Evolutionary conservation across 2,329 filamentous ascomycete genomes (phyloP).

Genomic region (Didymella pomorum): DNA sequence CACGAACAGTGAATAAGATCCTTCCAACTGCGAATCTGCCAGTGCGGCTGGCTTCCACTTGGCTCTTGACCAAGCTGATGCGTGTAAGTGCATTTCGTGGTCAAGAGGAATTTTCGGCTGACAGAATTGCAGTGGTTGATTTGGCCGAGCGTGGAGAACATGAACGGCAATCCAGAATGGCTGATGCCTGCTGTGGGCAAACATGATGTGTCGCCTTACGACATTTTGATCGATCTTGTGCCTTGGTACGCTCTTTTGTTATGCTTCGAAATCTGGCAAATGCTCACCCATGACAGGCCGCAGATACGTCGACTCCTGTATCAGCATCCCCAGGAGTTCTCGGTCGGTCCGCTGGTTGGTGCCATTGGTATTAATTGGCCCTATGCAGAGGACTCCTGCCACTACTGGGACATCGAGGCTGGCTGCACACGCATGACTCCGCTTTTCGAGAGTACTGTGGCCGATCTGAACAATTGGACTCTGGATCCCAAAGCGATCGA

Average conservation of each 20-base stretch:
- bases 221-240: constrained; percentile 46
- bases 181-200: constrained; percentile 41
- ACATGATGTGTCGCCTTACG: constrained; percentile 42
- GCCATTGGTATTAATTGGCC: constrained; percentile 44
- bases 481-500: constrained; percentile 47
- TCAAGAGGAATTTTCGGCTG: constrained; percentile 10
- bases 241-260: constrained; percentile 39
- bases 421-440: constrained; percentile 46
- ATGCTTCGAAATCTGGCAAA: background rate
- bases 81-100: constrained; percentile 35
- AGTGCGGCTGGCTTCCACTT: constrained; percentile 43
- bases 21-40: constrained; percentile 37
- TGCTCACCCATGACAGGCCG: constrained; percentile 39
- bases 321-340: constrained; percentile 43
- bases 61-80: constrained; percentile 48
- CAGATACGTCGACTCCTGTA: constrained; percentile 46
- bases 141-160: constrained; percentile 48
- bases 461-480: constrained; percentile 45
- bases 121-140: constrained; percentile 44
- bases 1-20: constrained; percentile 43
- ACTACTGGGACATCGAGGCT: constrained; percentile 49
- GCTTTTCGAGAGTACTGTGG: constrained; percentile 44
- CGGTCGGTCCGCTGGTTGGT: constrained; percentile 39
- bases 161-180: constrained; percentile 48
- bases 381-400: constrained; percentile 47